Evolutionary conservation across 805 yeast species (phyloP), one percentile per base, ranked within the genome.

Genomic region (Huiozyma naganishii): DNA sequence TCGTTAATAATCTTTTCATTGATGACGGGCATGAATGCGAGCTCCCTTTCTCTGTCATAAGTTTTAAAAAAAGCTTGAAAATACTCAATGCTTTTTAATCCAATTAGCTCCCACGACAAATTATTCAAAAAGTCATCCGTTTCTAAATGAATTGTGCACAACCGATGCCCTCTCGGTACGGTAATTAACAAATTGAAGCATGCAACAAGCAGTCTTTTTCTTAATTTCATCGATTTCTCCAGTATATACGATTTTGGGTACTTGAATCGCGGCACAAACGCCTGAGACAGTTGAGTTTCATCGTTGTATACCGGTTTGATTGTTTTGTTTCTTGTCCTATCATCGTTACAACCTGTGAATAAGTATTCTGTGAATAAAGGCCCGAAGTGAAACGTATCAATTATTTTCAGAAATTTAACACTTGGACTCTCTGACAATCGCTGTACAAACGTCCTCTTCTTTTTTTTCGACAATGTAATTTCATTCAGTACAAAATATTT

Each of bases 401-500:
- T 30, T 7, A 43, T 28, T n/a, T 41, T 44, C 23, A 54, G 45
- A 23, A 55, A 47, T 6, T 29, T 27, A 4, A 53, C 52, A 36
- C 54, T 40, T 1, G 62, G 62, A 39, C 59, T 53, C 27, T 46
- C 42, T 4, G 48, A 36, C 17, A 55, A 47, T 23, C 40, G 28
- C 36, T 54, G 55, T 6, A 47, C 47, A 38, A 41, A 45, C 4
- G 23, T 17, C 23, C 23, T 17, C 11, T 40, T 10, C 27, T 32
- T 8, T 27, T 27, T 44, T 37, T 28, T 43, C 13, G 39, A 36
- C 11, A 34, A 32, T 7, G 10, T 35, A 10, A 48, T 37, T 44
- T 57, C 60, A 45, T 52, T 45, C 6, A 34, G 37, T 3, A 58
- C 32, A 38, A 48, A 59, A 39, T 56, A 60, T 12, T 47, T 53